Evolutionary conservation across 2,329 filamentous ascomycete species (phyloP), one percentile per base, ranked within the genome.

Genomic region (Exophiala oligosperma): DNA sequence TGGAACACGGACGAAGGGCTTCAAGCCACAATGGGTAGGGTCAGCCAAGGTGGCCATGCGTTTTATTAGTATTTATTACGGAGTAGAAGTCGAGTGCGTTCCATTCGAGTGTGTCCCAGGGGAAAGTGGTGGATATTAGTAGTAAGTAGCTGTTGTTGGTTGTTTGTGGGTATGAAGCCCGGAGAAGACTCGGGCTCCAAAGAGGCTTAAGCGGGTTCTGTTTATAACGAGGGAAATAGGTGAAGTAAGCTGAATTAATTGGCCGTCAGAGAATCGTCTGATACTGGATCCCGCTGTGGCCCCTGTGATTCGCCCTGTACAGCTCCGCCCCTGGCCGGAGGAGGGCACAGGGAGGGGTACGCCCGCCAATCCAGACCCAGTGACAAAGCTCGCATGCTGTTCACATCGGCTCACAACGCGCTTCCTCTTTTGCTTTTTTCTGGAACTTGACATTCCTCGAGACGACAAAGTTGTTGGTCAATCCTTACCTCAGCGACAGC

Each of bases 101-200:
- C 17, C 17, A 17, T 17, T 17, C 17, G 17, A 17, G 17, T 17
- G 17, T 17, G 2, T 24, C 6, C 26, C 17, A 11, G 21, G 26
- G 4, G 43, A 12, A 26, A 26, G 8, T 43, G 43, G 43, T 23
- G 26, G 24, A 29, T 9, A n/a, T 29, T 49, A n/a, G 28, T n/a
- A 32, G 47, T 17, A 26, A 32, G 47, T 29, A 11, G 8, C 32
- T 2, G 8, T 35, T 11, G 32, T 9, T 6, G 26, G 32, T 35
- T 17, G 11, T 35, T 35, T 35, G 32, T 35, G 32, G 32, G 32
- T n/a, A 35, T 5, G 17, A 9, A 50, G 29, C n/a, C 46, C 52
- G 52, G 52, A 55, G 52, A 55, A 49, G 52, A 29, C 46, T 55
- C 52, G 52, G 52, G 1, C 5, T 4, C n/a, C 8, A 32, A 12